Conservation (phyloP, 2,329 filamentous ascomycete species). For the Raffaelea albimanens region DNA sequence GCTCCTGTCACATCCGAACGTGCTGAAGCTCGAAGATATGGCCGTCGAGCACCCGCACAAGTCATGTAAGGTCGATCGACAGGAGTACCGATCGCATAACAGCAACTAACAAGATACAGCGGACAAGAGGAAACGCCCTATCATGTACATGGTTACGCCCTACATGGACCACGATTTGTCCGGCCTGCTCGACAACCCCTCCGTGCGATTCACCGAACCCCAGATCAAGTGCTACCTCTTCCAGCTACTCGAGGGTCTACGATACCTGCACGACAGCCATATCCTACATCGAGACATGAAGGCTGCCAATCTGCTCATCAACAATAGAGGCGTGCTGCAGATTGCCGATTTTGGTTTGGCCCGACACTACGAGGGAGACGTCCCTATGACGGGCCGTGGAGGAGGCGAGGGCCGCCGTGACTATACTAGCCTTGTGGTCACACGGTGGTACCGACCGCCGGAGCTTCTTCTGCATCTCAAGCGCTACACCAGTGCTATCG, state of each 20-base stretch:
- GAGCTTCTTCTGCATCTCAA: slow-evolving; percentile 83
- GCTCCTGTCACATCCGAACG: slow-evolving; percentile 82
- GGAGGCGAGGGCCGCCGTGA: slow-evolving; percentile 80
- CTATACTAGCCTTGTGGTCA: slow-evolving; percentile 95
- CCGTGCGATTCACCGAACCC: slow-evolving; percentile 73
- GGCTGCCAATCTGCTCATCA: slow-evolving; percentile 93
- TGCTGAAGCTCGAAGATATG: slow-evolving; percentile 88
- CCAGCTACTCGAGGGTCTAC: slow-evolving; percentile 80
- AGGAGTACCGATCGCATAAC: no score
- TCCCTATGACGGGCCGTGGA: slow-evolving; percentile 66
- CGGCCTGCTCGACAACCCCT: slow-evolving; percentile 88
- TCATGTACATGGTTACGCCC: slow-evolving; percentile 97
- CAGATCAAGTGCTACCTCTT: slow-evolving; percentile 98
- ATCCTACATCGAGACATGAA: slow-evolving; percentile 99
- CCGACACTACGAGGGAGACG: slow-evolving; percentile 79
- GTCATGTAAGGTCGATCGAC: slow-evolving; percentile 50
- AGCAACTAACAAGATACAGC: slow-evolving; percentile 33
- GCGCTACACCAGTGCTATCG: slow-evolving; percentile 92
- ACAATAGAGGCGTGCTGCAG: slow-evolving; percentile 84
- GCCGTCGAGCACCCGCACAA: slow-evolving; percentile 69
- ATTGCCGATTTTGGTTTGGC: slow-evolving; percentile 97
- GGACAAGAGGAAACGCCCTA: slow-evolving; percentile 71
- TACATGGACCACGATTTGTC: slow-evolving; percentile 99
- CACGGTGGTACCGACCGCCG: slow-evolving; percentile 91
- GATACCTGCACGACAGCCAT: slow-evolving; percentile 79